Base-by-base conservation (phyloP, 176 grass and related monocot genomes). In the Oryza coarctata region DNA sequence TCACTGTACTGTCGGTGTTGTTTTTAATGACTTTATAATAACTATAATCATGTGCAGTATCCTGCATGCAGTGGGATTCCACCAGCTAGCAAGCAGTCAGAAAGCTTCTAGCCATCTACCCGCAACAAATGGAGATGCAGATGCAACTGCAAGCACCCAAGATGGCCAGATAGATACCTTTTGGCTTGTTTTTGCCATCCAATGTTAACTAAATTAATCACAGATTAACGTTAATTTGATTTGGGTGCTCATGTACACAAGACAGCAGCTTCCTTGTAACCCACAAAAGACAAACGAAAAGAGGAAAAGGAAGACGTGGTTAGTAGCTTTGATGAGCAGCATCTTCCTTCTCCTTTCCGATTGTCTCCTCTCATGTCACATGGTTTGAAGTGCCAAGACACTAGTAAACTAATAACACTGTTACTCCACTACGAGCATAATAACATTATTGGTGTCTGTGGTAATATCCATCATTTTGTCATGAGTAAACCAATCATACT, bases 231-330 rank as follows among this genome's bases (percentile, higher is more conserved):
- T 5, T 20, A 45, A 6, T 31, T 4, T 73, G 7, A 41, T 71
- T 6, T 62, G 67, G 7, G 35, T 4, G 4, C 57, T 29, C 69
- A 31, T 71, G 67, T n/a, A 41, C 28, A 44, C 32, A 32, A 29
- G 39, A 33, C 60, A 58, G 12, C 9, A 82, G 61, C 62, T 92
- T 83, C 75, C 80, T 89, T 89, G 76, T 50, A 81, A 77, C 5
- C 68, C 75, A 84, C 81, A 89, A 89, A 92, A 91, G 77, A 91
- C 81, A 88, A 81, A 65, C n/a, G 65, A 38, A 87, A 87, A 73
- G 78, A 55, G 69, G n/a, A 65, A 80, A 83, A 45, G 15, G 33
- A 26, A 50, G 45, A 3, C 23, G 30, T 34, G 52, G 50, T 33
- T 31, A 58, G 23, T 84, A 84, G 23, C 77, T 88, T 87, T 81